Evolutionary conservation across 2,329 filamentous ascomycete genomes (phyloP).

Genomic region (Penicillium frequentans): DNA sequence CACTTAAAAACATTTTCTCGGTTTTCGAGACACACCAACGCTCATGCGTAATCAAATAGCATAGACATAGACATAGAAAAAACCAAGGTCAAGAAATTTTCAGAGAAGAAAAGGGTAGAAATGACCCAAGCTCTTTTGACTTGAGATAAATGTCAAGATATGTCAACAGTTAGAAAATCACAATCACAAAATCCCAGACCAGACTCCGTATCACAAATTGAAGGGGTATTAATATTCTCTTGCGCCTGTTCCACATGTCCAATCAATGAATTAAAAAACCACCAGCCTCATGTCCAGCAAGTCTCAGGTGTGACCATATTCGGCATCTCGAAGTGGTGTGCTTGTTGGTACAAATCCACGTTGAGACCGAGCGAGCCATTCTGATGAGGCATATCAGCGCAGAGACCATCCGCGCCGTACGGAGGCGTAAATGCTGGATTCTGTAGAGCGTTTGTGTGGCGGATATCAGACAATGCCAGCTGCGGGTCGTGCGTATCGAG

Average conservation of each 20-base stretch:
- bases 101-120: background rate
- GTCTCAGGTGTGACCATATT: conserved; percentile 37
- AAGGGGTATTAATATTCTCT: background rate
- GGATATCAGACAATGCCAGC: conserved; percentile 29
- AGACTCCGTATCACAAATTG: background rate
- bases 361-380: conserved; percentile 28
- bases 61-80: background rate
- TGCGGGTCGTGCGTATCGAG: conserved; percentile 36
- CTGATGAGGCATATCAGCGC: conserved; percentile 29
- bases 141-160: background rate
- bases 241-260: background rate
- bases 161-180: background rate
- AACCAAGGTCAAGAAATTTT: background rate
- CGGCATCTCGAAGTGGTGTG: conserved; percentile 32
- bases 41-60: background rate
- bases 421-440: conserved; percentile 40
- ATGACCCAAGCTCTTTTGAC: background rate
- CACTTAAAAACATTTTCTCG: background rate
- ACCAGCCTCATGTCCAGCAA: conserved; percentile 31
- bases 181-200: conserved; percentile 8
- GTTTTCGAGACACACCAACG: background rate
- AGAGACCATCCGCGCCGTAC: conserved; percentile 36
- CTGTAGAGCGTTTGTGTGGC: conserved; percentile 30
- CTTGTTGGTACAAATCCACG: conserved; percentile 34
- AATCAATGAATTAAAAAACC: background rate